These are phyloP conservation scores for Fragilaria crotonensis DNA, from an alignment of 108 stramenopile species.

Conservation along the genomic window DNA sequence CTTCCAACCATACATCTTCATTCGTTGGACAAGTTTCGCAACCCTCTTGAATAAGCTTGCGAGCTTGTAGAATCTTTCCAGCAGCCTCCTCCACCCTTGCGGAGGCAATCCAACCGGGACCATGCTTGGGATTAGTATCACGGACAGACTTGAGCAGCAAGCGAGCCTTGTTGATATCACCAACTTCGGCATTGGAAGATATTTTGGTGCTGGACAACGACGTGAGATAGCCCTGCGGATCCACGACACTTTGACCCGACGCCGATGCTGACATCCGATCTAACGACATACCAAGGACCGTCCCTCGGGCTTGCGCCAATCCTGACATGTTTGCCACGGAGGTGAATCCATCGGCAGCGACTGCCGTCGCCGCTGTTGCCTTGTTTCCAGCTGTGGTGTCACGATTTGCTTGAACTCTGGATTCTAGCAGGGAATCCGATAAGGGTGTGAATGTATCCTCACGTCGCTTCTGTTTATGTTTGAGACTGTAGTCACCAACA, in stretches of 20 bases:
- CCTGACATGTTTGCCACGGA: constrained; percentile 49
- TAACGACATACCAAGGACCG: constrained; percentile 85
- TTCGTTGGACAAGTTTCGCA: constrained; percentile 87
- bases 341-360: constrained; percentile 24
- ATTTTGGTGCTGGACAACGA: constrained; percentile 65
- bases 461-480: constrained; percentile 80
- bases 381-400: constrained; percentile 47
- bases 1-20: constrained; percentile 99
- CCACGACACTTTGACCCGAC: constrained; percentile 86
- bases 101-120: constrained; percentile 97
- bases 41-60: constrained; percentile 95
- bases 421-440: constrained; percentile 80
- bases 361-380: constrained; percentile 16
- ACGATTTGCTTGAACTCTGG: constrained; percentile 24
- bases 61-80: constrained; percentile 86
- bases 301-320: constrained; percentile 82
- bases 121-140: constrained; percentile 96
- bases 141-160: constrained; percentile 89
- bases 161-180: constrained; percentile 94
- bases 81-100: constrained; percentile 96
- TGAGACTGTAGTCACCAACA: constrained; percentile 85
- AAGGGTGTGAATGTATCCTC: constrained; percentile 89
- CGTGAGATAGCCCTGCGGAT: constrained; percentile 94
- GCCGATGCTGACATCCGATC: constrained; percentile 90
- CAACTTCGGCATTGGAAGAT: constrained; percentile 67